phyloP scores from a whole-genome alignment of 2,329 filamentous ascomycete species.

The Metarhizium humberi region DNA sequence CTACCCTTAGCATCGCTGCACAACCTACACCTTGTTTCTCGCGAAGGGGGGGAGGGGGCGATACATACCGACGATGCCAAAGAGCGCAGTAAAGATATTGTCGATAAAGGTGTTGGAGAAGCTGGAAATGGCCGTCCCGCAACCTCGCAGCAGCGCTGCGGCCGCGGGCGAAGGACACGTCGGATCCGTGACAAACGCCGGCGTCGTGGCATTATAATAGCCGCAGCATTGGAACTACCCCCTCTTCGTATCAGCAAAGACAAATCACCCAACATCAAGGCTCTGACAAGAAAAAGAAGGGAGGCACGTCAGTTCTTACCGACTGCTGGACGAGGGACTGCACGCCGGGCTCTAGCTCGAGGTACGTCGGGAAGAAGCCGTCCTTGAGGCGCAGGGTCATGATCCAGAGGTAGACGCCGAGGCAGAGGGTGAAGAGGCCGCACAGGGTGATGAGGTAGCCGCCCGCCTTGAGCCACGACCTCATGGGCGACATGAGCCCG shows the following conservation, averaged over 20 bases:
- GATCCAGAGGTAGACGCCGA: constrained; percentile 64
- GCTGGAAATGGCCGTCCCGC: constrained; percentile 55
- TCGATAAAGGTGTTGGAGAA: constrained; percentile 67
- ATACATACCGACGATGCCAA: constrained; percentile 61
- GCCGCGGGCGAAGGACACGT: constrained; percentile 62
- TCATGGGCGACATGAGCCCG: constrained; percentile 57
- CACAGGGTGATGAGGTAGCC: constrained; percentile 55
- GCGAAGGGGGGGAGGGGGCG: too few species aligned
- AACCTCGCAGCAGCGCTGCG: constrained; percentile 61
- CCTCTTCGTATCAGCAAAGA: not conserved
- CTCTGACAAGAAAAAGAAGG: too few species aligned
- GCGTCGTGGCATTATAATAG: constrained; percentile 62
- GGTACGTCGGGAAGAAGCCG: constrained; percentile 54
- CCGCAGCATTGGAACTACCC: constrained; percentile 70
- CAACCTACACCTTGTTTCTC: too few species aligned
- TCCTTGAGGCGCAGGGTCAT: constrained; percentile 59
- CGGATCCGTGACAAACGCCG: constrained; percentile 60
- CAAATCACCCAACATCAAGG: too few species aligned
- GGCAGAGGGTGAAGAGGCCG: constrained; percentile 52
- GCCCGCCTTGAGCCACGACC: constrained; percentile 61
- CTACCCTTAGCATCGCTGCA: not conserved
- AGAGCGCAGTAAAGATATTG: constrained; percentile 68
- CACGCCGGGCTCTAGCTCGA: constrained; percentile 40
- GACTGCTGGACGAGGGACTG: constrained; percentile 63
- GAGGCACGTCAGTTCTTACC: constrained; percentile 32